Conservation (phyloP, 176 grass and related monocot genomes). For the Neostapfia colusana region DNA sequence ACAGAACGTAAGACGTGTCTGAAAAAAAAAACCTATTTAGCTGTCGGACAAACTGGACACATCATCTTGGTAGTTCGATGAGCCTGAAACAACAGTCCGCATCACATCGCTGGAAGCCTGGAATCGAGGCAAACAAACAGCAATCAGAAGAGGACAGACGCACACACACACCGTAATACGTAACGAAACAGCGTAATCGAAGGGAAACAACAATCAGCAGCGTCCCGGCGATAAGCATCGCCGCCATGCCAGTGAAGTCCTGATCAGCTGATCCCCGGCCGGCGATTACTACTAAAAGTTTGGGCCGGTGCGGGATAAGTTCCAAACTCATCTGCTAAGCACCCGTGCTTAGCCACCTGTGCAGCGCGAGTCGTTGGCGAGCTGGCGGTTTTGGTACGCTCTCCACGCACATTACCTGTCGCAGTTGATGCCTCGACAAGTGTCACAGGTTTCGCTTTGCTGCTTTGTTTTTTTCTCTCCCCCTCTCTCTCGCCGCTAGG, state of each 20-base stretch:
- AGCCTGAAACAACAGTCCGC: not conserved
- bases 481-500: not conserved
- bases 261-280: not conserved
- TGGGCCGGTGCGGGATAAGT: not conserved
- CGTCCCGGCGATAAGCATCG: not conserved
- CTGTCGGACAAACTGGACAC: not conserved
- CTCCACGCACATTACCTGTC: not conserved
- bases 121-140: not conserved
- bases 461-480: not conserved
- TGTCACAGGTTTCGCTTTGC: not conserved
- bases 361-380: slow-evolving; percentile 10
- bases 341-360: not conserved
- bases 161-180: not conserved
- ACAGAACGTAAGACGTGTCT: not conserved
- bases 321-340: slow-evolving; percentile 4
- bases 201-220: not conserved
- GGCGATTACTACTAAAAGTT: not conserved
- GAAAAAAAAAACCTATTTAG: not conserved
- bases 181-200: not conserved
- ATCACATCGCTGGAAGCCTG: not conserved
- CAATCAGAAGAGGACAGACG: not conserved
- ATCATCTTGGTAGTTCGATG: not conserved
- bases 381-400: not conserved
- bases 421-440: slow-evolving; percentile 20
- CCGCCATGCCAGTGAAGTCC: not conserved